Base-by-base conservation (phyloP, 768 basidiomycete species). In the Lentinula sp. region DNA sequence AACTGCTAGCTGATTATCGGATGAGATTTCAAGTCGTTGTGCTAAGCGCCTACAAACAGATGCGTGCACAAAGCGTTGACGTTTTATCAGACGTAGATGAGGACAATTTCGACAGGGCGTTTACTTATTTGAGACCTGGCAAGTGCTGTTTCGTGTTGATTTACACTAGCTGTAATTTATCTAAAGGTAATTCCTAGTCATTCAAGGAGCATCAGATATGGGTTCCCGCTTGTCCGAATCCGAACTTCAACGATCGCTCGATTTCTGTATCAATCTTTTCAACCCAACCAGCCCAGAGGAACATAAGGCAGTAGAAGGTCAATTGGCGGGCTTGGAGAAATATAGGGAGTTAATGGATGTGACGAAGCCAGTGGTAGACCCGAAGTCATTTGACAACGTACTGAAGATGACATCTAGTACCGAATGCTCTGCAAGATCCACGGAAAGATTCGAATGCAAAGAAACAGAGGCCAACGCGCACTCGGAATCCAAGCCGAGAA, bases 171-270 rank as follows among this genome's bases (percentile, higher is more conserved):
- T 36, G 20, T 15, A 5, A 46, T 46, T 15, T 28, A 28, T 28
- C 33, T 16, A 3, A 20, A 35, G 33, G 9, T 55, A 35, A 2
- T 33, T 45, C 8, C 13, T 39, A 91, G 90, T 92, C 33, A 91
- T 91, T 41, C 90, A 91, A 71, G 90, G 90, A 6, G 86, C 85
- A 48, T 85, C 85, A 0, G 90, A 92, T 63, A 85, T 91, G 81
- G 90, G 90, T 13, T 74, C 77, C 36, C 82, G 80, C 15, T 78
- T 91, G 37, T 89, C 87, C 2, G 90, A 89, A 71, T 77, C 75
- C 51, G 90, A 92, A 70, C 79, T 92, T 0, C 86, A 90, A 64
- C 84, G 79, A 60, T 87, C 90, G 16, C 78, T 92, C 23, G 87
- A 91, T 70, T 92, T 92, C 69, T 91, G 89, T 68, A 81, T 85